A percentile compares a stretch with the other conserved stretches of the same genome.
phyloP scores from a whole-genome alignment of 169 alveolate genomes.

The Babesia ovata region DNA sequence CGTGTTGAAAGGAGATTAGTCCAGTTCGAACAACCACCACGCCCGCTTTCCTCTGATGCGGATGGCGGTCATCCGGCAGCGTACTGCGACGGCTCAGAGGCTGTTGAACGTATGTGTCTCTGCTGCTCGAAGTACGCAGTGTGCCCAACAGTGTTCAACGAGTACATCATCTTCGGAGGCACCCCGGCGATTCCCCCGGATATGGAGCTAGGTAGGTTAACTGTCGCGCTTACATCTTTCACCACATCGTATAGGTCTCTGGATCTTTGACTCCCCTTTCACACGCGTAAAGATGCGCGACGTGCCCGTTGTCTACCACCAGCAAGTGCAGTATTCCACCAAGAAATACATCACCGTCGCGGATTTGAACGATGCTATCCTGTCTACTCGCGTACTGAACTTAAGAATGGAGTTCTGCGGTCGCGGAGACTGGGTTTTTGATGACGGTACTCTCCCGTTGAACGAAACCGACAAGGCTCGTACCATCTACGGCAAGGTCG shows the following conservation, averaged over 20 bases:
- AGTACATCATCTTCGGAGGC: slow-evolving; percentile 47
- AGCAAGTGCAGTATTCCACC: slow-evolving; percentile 57
- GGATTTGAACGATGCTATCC: slow-evolving; percentile 27
- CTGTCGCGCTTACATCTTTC: neutral
- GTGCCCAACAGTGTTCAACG: slow-evolving; percentile 47
- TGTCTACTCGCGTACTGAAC: slow-evolving; percentile 11
- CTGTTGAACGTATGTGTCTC: neutral
- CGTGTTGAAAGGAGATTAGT: neutral
- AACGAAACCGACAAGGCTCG: slow-evolving; percentile 23
- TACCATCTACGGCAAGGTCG: slow-evolving; percentile 16
- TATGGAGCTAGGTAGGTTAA: slow-evolving; percentile 45
- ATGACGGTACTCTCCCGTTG: slow-evolving; percentile 16
- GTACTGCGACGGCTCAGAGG: slow-evolving; percentile 1
- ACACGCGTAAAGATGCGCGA: slow-evolving; percentile 22
- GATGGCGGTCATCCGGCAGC: neutral
- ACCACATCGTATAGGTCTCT: neutral
- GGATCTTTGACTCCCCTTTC: slow-evolving; percentile 46
- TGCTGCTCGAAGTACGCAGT: slow-evolving; percentile 33
- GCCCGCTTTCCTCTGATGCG: neutral
- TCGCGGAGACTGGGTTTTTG: slow-evolving; percentile 37
- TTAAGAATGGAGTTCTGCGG: slow-evolving; percentile 29
- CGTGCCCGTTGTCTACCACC: slow-evolving; percentile 39
- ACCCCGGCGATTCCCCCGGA: slow-evolving; percentile 41
- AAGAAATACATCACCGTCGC: slow-evolving; percentile 29
- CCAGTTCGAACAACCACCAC: neutral